Base-by-base conservation (phyloP, 768 basidiomycete species). In the Cystofilobasidium ferigula region DNA sequence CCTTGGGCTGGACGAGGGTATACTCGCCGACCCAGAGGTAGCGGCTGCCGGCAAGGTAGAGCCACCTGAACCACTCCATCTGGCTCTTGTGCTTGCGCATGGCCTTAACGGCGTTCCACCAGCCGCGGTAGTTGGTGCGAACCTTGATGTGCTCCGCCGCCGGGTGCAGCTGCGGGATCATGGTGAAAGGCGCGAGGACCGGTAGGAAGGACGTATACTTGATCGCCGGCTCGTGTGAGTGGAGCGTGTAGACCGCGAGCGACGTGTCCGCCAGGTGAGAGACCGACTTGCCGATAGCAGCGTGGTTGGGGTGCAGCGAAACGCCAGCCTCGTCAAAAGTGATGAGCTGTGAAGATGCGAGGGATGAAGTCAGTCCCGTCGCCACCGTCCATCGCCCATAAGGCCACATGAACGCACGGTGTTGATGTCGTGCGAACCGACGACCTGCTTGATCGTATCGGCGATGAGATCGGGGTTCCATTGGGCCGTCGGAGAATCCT, bases 1-100 rank as follows among this genome's bases (percentile, higher is more conserved):
- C 8, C 45, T 48, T 43, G 43, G 32, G 51, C 36, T 62, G 32
- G 53, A 87, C 71, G 73, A 84, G 81, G 2, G 80, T 78, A 82
- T 88, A 89, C 69, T 88, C 85, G 69, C 92, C 92, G 32, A 88
- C 83, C 91, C 92, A 94, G 88, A 94, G 87, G 73, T 92, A 90
- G 64, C 86, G 81, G 22, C 88, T 91, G 72, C 86, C 88, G 26
- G 76, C 69, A 43, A 93, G 79, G 72, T 91, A 88, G 63, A 92
- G 77, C 83, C 86, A 89, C 47, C 92, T 82, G 78, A 90, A 94
- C 91, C 91, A 93, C 48, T 84, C 82, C 66, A 89, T 76, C 78
- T 95, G 92, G 67, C 84, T 84, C 62, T 77, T 69, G 70, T 95
- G 92, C 64, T 80, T 77, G 68, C 77, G 75, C 85, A 92, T 90